Base-by-base conservation (phyloP, 192 early-diverging fungal species). In the Coemansia sp. region DNA sequence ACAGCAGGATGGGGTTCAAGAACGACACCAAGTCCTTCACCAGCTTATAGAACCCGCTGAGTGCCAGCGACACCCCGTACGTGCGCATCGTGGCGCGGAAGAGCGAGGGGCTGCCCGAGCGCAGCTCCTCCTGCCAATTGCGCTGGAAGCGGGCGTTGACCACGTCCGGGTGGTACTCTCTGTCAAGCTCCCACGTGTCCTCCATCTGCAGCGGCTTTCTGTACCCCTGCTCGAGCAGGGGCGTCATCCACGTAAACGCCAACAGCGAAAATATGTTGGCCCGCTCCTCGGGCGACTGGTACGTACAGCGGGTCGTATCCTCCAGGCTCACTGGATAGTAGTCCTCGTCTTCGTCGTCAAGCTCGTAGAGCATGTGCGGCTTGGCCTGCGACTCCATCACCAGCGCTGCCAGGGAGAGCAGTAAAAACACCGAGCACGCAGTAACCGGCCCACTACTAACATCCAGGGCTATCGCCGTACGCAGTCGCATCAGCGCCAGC, bases 241-340 rank as follows among this genome's bases (percentile, higher is more conserved):
- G 87, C 50, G 91, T 90, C 88, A 99, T 92, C 97, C 97, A 99
- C 34, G 88, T 79, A 77, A 97, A 99, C 3, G 91, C 88, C 1
- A 94, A 66, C 9, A 84, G 86, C 34, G 90, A 92, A 67, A 95
- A 95, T 19, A 98, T 87, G 72, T 93, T 92, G 51, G 94, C 89
- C 9, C 78, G 86, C 21, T 88, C 89, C 68, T 97, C 95, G 4
- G 94, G 96, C 59, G 75, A 77, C 68, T 61, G 50, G 41, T 68
- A 60, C 11, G 45, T 34, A 40, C 41, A 7, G 35, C 39, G 57
- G 13, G 17, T 19, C 17, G 39, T 37, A 24, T 54, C 21, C 17
- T 69, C 46, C 27, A 37, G 6, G 19, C 11, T 17, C 34, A 21
- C 13, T 7, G 57, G 57, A 59, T 36, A 59, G 27, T 42, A 35